Evolutionary conservation across 257 asterid species (phyloP), one percentile per base, ranked within the genome.

Genomic region (Scutellaria galericulata): DNA sequence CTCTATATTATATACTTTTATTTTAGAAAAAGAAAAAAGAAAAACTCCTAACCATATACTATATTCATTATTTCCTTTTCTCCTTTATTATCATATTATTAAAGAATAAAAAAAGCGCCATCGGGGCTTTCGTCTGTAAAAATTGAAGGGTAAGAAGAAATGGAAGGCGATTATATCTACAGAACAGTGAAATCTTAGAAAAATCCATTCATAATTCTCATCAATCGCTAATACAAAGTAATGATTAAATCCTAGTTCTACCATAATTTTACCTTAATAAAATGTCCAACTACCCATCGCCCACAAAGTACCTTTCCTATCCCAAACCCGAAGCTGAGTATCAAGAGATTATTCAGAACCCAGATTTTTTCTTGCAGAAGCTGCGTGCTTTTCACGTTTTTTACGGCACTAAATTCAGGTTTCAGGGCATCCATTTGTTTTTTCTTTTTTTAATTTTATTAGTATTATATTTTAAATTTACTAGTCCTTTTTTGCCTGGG

Each of bases 311-410:
- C 79, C 51, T 9, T 46, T 64, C 80, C 68, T 91, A 88, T 83
- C 97, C 97, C 68, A 88, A 84, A 62, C 91, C 97, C 48, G 88
- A 91, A 86, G 97, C 94, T 27, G 93, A 86, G 52, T 94, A 83
- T 68, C 90, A 81, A n/a, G 81, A 91, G 70, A 83, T 94, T 77
- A 75, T 80, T 74, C 93, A 88, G 63, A 82, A 74, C 85, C 84
- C 96, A 4, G 88, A 89, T 64, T 6, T 83, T 76, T 91, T 91
- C 84, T 71, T 74, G 84, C 83, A 84, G 67, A 91, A 85, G 78
- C 96, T 94, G 55, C 86, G 80, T 51, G 72, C 83, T 72, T 94
- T 91, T 60, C 96, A 90, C 75, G 77, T 68, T 37, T 89, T 79
- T 69, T 73, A 75, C 41, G 87, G 74, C 6, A 69, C 85, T 78